Evolutionary conservation across 164 flowering plant genomes (phyloP).

Genomic region (Macadamia tetraphylla): DNA sequence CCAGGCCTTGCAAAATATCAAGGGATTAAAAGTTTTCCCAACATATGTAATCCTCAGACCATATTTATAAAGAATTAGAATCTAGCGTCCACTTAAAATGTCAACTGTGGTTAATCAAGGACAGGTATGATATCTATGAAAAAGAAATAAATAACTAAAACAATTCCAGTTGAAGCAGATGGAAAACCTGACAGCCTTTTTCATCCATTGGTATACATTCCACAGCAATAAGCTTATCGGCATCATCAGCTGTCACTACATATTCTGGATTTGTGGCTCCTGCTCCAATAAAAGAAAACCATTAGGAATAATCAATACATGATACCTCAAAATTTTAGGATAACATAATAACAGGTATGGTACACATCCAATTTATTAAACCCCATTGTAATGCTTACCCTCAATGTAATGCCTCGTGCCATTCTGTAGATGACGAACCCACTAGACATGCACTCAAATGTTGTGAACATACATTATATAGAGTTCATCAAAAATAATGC

Average conservation of each 20-base stretch:
- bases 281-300: conserved; percentile 25
- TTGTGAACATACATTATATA: conserved; percentile 3
- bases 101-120: neutral
- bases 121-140: neutral
- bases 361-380: neutral
- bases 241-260: conserved; percentile 95
- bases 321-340: neutral
- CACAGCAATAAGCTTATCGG: conserved; percentile 84
- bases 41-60: neutral
- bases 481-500: conserved; percentile 2
- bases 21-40: too few species aligned
- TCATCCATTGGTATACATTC: conserved; percentile 98
- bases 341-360: neutral
- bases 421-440: conserved; percentile 94
- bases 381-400: conserved; percentile 36
- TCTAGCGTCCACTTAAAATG: neutral
- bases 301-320: neutral
- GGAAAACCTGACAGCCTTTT: conserved; percentile 69
- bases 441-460: conserved; percentile 38
- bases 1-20: too few species aligned
- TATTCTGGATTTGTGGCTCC: conserved; percentile 98
- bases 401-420: conserved; percentile 89
- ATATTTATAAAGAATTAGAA: neutral
- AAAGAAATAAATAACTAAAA: neutral
- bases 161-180: neutral